Conservation (phyloP, 1,284 basidiomycete species). For the Mycena sp. region DNA sequence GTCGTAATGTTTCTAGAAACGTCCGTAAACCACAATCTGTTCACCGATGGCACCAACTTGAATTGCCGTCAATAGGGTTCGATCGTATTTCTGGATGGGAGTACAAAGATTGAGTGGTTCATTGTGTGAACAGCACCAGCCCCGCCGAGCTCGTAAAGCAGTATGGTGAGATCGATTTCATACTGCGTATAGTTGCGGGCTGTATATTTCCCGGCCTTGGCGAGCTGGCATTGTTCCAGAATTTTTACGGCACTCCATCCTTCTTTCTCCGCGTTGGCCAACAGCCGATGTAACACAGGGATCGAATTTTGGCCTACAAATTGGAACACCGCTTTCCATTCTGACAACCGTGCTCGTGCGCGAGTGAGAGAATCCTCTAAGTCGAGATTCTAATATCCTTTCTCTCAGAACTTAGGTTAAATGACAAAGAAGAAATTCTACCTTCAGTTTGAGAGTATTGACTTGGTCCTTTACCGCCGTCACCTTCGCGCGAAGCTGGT, state of each 20-base stretch:
- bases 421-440: not conserved
- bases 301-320: not conserved
- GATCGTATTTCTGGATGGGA: conserved; percentile 16
- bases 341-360: not conserved
- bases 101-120: conserved; percentile 15
- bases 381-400: not conserved
- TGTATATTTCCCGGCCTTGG: conserved; percentile 14
- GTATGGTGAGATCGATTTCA: conserved; percentile 20
- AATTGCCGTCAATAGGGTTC: not conserved
- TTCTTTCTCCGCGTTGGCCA: not conserved
- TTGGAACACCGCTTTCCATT: not conserved
- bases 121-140: conserved; percentile 17
- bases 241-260: not conserved
- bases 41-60: not conserved
- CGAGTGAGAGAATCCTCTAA: not conserved
- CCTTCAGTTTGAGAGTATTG: conserved; percentile 7
- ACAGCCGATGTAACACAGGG: not conserved
- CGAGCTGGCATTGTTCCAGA: not conserved
- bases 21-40: not conserved
- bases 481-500: not conserved
- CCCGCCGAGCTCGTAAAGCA: conserved; percentile 24
- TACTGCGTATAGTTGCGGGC: conserved; percentile 13
- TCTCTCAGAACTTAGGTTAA: not conserved
- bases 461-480: not conserved
- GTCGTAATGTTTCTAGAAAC: not conserved